Evolutionary conservation across 2,329 filamentous ascomycete species (phyloP).

Genomic region (Chaetomium olivaceum): DNA sequence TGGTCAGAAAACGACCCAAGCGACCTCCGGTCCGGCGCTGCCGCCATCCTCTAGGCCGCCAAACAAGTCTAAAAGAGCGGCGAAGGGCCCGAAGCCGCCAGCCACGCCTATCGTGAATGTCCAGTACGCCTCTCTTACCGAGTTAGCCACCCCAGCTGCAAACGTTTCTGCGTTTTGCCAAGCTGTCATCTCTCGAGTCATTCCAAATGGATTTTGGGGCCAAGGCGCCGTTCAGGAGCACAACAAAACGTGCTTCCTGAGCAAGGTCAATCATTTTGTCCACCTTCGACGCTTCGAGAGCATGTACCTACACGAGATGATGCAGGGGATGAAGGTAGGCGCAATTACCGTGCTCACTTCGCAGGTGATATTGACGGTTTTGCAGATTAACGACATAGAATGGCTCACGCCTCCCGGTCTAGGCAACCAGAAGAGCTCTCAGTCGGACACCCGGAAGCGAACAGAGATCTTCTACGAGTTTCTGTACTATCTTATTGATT

Average conservation of each 20-base stretch:
- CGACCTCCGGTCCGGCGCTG: neutral
- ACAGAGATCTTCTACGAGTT: constrained; percentile 80
- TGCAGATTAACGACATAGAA: constrained; percentile 63
- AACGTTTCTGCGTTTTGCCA: constrained; percentile 86
- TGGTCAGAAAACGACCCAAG: neutral
- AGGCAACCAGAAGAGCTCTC: constrained; percentile 58
- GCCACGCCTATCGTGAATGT: constrained; percentile 37
- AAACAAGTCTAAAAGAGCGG: constrained; percentile 10
- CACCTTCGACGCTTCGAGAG: constrained; percentile 77
- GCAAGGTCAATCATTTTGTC: constrained; percentile 75
- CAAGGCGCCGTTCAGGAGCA: constrained; percentile 49
- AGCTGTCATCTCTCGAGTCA: constrained; percentile 68
- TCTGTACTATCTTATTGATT: constrained; percentile 91
- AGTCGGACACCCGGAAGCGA: constrained; percentile 73
- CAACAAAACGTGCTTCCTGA: constrained; percentile 65
- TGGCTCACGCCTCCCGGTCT: constrained; percentile 69
- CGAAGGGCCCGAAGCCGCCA: constrained; percentile 29
- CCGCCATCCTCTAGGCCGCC: neutral
- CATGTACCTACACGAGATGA: constrained; percentile 74
- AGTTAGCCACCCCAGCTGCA: constrained; percentile 65
- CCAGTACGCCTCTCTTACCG: constrained; percentile 56
- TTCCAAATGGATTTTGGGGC: constrained; percentile 78
- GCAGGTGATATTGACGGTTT: constrained; percentile 21
- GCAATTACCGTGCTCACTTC: neutral
- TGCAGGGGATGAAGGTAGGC: constrained; percentile 71